Conservation (phyloP, 2,329 filamentous ascomycete genomes). For the Cladorrhinum sp. region DNA sequence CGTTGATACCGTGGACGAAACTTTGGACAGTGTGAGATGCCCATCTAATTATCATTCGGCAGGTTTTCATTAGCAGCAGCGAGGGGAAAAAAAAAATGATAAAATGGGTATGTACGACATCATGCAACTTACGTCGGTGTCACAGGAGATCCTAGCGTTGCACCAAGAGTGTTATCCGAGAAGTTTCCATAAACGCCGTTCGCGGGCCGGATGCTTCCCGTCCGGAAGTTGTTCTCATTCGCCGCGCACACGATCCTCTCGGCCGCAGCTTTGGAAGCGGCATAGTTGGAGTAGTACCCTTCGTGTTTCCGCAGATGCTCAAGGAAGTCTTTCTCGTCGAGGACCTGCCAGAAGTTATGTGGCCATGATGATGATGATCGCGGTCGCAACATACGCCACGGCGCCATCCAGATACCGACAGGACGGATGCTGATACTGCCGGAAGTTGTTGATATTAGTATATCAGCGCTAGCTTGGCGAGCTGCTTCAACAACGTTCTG, state of each 20-base stretch:
- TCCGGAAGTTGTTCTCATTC: constrained; percentile 39
- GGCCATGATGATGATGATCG: constrained; percentile 30
- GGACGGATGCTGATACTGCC: constrained; percentile 44
- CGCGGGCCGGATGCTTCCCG: constrained; percentile 50
- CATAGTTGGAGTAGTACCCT: constrained; percentile 50
- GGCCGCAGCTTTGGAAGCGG: constrained; percentile 48
- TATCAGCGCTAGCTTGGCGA: constrained; percentile 42
- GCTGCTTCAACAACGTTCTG: constrained; percentile 48
- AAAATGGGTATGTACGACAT: too few species aligned
- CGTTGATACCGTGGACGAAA: constrained; percentile 42
- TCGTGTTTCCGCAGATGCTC: constrained; percentile 37
- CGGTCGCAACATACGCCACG: constrained; percentile 35
- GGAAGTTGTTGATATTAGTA: constrained; percentile 53
- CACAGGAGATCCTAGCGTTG: constrained; percentile 38
- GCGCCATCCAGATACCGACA: constrained; percentile 42
- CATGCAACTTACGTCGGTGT: constrained; percentile 46
- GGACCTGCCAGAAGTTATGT: constrained; percentile 41
- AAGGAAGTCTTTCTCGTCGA: constrained; percentile 44
- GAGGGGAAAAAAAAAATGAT: too few species aligned
- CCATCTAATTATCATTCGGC: constrained; percentile 35
- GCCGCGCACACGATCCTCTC: constrained; percentile 41
- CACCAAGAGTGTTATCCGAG: constrained; percentile 44
- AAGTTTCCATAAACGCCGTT: constrained; percentile 53
- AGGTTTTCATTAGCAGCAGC: too few species aligned
- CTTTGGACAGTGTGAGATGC: constrained; percentile 38